These are phyloP conservation scores for Coemansia sp. DNA, from an alignment of 192 early-diverging fungal genomes.

Conservation along the genomic window DNA sequence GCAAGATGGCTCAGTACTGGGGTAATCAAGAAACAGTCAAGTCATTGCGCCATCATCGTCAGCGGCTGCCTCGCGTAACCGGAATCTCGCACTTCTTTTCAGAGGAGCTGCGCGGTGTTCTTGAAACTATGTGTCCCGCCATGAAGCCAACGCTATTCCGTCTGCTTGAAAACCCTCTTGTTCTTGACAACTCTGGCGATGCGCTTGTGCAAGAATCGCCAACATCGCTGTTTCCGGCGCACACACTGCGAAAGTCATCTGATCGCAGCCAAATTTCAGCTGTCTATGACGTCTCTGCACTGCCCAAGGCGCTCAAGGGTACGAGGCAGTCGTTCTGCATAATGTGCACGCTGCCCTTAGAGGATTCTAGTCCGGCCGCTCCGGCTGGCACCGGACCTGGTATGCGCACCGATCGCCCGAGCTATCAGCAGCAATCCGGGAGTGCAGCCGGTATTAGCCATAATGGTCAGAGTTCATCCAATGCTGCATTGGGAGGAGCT, in stretches of 20 bases:
- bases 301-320: slow-evolving; percentile 45
- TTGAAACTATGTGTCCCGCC: slow-evolving; percentile 40
- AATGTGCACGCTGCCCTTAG: slow-evolving; percentile 45
- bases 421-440: not conserved
- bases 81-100: slow-evolving; percentile 51
- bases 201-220: slow-evolving; percentile 14
- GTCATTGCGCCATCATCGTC: slow-evolving; percentile 40
- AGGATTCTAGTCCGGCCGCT: slow-evolving; percentile 3
- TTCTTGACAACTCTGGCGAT: slow-evolving; percentile 22
- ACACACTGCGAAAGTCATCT: slow-evolving; percentile 17
- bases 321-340: slow-evolving; percentile 54
- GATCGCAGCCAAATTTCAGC: slow-evolving; percentile 13
- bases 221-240: slow-evolving; percentile 44
- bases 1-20: slow-evolving; percentile 54
- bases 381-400: not conserved
- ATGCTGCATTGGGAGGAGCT: not conserved
- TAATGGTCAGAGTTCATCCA: not conserved
- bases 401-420: slow-evolving; percentile 1
- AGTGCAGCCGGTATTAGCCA: slow-evolving; percentile 1
- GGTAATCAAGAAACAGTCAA: slow-evolving; percentile 35
- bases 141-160: slow-evolving; percentile 47
- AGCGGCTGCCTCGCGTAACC: slow-evolving; percentile 44
- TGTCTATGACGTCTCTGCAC: slow-evolving; percentile 40
- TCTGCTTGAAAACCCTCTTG: slow-evolving; percentile 46
- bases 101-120: slow-evolving; percentile 48